Conservation (phyloP, 2,329 filamentous ascomycete species). For the Pseudovirgaria hyperparasitica region DNA sequence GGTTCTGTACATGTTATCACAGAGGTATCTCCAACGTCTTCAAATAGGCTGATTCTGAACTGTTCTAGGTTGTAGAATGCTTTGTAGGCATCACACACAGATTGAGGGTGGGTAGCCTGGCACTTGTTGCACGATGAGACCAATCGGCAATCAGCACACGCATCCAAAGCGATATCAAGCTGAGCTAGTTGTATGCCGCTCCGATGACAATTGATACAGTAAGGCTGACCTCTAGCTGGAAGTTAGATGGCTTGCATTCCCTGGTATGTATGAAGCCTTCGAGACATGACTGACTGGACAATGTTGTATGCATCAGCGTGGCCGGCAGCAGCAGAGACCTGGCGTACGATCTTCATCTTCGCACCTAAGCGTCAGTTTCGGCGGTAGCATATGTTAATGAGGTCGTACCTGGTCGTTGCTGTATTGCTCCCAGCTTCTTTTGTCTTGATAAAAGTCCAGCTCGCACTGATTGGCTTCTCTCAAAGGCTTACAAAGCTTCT, state of each 20-base stretch:
- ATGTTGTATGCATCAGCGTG: conserved; percentile 7
- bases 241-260: too few species aligned
- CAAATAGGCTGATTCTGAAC: conserved; percentile 10
- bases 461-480: conserved; percentile 8
- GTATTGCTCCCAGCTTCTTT: conserved; percentile 9
- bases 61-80: conserved; percentile 6
- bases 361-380: too few species aligned
- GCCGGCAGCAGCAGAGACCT: conserved; percentile 6
- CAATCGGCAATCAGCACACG: conserved; percentile 7
- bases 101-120: conserved; percentile 4
- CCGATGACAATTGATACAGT: conserved; percentile 9
- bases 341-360: conserved; percentile 7
- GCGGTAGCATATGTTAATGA: neutral
- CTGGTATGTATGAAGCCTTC: neutral
- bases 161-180: conserved; percentile 6
- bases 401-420: conserved; percentile 5
- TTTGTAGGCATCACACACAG: conserved; percentile 7
- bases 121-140: conserved; percentile 9
- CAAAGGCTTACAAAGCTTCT: conserved; percentile 11
- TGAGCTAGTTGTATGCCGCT: conserved; percentile 8
- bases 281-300: conserved; percentile 8
- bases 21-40: conserved; percentile 9
- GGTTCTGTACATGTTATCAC: conserved; percentile 8
- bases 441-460: conserved; percentile 7
- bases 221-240: conserved; percentile 11